phyloP scores from a whole-genome alignment of 2,329 filamentous ascomycete genomes.

The Alternaria triticina region DNA sequence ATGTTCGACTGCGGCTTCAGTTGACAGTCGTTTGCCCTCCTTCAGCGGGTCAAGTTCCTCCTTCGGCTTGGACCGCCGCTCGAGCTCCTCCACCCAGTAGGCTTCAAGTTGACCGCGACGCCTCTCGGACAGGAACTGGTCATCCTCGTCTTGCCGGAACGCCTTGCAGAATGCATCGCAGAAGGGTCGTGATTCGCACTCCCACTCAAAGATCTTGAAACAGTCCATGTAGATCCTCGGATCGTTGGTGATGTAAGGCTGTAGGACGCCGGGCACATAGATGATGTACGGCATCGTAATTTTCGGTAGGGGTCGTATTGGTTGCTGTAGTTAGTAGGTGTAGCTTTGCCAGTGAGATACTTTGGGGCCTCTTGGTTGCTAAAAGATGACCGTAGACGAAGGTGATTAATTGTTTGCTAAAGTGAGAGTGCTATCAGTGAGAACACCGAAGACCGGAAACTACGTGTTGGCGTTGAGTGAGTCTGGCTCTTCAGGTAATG shows the following conservation, averaged over 20 bases:
- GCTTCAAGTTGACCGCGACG: conserved; percentile 21
- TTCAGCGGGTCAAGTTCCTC: background rate
- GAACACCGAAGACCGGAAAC: background rate
- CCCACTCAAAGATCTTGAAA: conserved; percentile 18
- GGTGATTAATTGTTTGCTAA: background rate
- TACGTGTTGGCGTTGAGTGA: background rate
- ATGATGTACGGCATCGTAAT: conserved; percentile 31
- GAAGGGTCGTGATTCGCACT: conserved; percentile 24
- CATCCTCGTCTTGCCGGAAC: conserved; percentile 17
- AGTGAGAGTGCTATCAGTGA: background rate
- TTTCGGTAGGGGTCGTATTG: background rate
- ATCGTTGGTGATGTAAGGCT: conserved; percentile 28
- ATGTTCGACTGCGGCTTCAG: background rate
- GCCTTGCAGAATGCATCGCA: conserved; percentile 21
- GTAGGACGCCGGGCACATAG: conserved; percentile 16
- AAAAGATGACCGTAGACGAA: background rate
- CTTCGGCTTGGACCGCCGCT: background rate
- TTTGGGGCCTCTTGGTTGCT: background rate
- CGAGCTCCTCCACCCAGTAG: conserved; percentile 10
- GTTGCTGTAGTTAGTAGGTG: background rate
- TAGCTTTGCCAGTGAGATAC: background rate
- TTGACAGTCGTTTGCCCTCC: background rate
- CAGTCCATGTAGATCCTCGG: conserved; percentile 28
- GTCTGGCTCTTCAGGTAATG: background rate
- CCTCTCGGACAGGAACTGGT: conserved; percentile 15